phyloP scores from a whole-genome alignment of 2,329 filamentous ascomycete genomes.

The Beauveria rudraprayagi region DNA sequence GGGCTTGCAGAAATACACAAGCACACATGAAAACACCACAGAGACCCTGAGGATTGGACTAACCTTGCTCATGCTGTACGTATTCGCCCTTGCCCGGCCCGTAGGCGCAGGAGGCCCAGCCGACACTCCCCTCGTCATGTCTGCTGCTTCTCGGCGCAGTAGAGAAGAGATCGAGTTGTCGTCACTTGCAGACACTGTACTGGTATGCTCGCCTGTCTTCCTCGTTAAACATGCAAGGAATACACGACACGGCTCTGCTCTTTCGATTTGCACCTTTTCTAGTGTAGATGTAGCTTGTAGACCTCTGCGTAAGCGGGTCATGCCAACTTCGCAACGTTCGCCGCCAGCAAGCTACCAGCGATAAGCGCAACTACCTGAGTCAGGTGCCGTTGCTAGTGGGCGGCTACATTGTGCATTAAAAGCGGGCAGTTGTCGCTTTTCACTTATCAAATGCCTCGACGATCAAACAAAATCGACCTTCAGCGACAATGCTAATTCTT shows the following conservation, averaged over 20 bases:
- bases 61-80: slow-evolving; percentile 35
- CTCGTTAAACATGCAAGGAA: not conserved
- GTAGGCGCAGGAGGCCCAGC: slow-evolving; percentile 26
- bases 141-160: not conserved
- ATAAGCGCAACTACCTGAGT: not conserved
- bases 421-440: not conserved
- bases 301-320: slow-evolving; percentile 4
- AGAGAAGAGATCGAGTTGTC: not conserved
- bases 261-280: not conserved
- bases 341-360: not conserved
- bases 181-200: not conserved
- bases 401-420: not conserved
- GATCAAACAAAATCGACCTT: not conserved
- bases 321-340: not conserved
- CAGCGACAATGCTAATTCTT: slow-evolving; percentile 1
- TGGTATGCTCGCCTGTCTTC: not conserved
- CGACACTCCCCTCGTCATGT: slow-evolving; percentile 26
- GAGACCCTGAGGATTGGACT: slow-evolving; percentile 12
- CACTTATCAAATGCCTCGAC: not conserved
- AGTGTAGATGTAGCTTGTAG: slow-evolving; percentile 3
- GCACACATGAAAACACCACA: slow-evolving; percentile 2
- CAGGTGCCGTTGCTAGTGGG: not conserved
- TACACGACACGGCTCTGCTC: not conserved
- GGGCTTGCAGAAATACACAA: not conserved
- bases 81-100: slow-evolving; percentile 27